A percentile compares a stretch with the other conserved stretches of the same genome.
Evolutionary conservation across 371 early-diverging fungal genomes (phyloP).

Genomic region (Mucor saturninus): DNA sequence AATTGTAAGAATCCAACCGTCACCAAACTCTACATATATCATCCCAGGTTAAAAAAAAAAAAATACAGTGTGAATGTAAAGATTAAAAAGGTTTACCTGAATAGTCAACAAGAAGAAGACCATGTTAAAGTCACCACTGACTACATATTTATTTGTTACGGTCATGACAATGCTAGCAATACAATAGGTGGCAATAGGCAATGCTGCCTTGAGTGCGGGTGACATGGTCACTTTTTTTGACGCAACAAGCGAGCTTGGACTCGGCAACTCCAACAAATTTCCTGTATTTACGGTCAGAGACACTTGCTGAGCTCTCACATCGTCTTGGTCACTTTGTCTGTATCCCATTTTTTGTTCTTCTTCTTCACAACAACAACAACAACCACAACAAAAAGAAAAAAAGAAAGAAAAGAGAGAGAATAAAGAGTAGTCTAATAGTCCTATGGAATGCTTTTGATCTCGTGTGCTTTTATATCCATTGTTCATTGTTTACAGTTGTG

Average conservation of each 20-base stretch:
- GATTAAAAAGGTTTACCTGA: background rate
- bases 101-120: constrained; percentile 85
- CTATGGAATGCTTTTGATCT: background rate
- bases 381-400: background rate
- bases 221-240: constrained; percentile 27
- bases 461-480: background rate
- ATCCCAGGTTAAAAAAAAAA: background rate
- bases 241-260: constrained; percentile 20
- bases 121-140: constrained; percentile 88
- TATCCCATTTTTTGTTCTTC: constrained; percentile 1
- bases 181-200: constrained; percentile 87
- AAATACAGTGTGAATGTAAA: too few species aligned
- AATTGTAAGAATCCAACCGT: constrained; percentile 44
- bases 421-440: background rate
- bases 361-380: too few species aligned
- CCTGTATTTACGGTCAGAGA: constrained; percentile 20
- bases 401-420: background rate
- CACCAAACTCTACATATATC: constrained; percentile 57
- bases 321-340: constrained; percentile 16
- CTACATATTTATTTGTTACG: constrained; percentile 93
- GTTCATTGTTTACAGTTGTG: background rate
- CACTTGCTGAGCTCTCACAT: constrained; percentile 1
- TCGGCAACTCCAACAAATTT: constrained; percentile 10
- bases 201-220: constrained; percentile 28
- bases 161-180: constrained; percentile 94